Conservation (phyloP, 306 rosid species). For the Sicyos baderoa region DNA sequence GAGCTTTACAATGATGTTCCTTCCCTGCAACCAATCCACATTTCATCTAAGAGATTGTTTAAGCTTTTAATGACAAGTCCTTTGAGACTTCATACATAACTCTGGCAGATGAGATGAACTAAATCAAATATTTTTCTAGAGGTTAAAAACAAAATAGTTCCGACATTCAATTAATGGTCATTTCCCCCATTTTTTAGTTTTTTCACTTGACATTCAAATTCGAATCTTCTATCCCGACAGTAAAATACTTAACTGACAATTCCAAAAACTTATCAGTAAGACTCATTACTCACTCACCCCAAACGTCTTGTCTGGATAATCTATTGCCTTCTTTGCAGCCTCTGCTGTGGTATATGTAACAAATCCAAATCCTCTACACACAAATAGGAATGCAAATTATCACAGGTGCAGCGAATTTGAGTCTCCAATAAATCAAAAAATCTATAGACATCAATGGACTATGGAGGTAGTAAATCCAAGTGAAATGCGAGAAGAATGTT, state of each 20-base stretch:
- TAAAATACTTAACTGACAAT: neutral
- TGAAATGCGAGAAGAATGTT: conserved; percentile 3
- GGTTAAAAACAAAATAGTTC: neutral
- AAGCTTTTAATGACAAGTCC: neutral
- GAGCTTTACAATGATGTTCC: conserved; percentile 56
- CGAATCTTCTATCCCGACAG: neutral
- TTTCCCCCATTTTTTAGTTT: neutral
- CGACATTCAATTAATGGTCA: neutral
- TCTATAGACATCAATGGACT: neutral
- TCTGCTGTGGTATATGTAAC: conserved; percentile 59
- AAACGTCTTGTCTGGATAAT: conserved; percentile 54
- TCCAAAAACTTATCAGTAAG: neutral
- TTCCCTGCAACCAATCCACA: conserved; percentile 45
- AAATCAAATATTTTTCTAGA: neutral
- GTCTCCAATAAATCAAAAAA: neutral
- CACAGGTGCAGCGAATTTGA: neutral
- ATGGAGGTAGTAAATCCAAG: no score
- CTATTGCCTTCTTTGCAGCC: conserved; percentile 70
- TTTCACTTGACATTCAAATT: neutral
- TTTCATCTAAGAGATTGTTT: neutral
- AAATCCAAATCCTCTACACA: conserved; percentile 69
- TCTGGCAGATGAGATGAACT: neutral
- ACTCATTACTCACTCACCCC: conserved; percentile 39
- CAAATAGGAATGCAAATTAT: conserved; percentile 19
- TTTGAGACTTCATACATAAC: neutral